phyloP scores from a whole-genome alignment of 116 monocot genomes.

The Posidonia oceanica region DNA sequence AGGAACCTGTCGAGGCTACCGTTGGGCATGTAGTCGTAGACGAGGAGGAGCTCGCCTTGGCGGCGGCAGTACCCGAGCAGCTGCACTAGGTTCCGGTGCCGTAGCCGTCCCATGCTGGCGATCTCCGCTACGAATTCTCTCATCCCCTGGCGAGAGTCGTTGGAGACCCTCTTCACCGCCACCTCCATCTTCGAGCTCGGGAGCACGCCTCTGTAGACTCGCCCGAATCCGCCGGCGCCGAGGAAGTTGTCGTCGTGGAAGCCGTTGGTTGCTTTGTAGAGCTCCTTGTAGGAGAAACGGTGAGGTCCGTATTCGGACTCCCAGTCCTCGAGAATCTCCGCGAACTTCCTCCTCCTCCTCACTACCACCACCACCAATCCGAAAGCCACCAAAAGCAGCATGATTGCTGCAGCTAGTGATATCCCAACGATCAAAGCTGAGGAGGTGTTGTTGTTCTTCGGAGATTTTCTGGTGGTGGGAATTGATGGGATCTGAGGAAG shows the following conservation, averaged over 20 bases:
- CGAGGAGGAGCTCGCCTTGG: slow-evolving; percentile 5
- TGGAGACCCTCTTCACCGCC: slow-evolving; percentile 10
- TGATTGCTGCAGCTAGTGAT: background rate
- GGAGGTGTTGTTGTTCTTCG: background rate
- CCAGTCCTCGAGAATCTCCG: slow-evolving; percentile 4
- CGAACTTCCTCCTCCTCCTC: slow-evolving; percentile 1
- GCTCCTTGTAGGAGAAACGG: slow-evolving; percentile 8
- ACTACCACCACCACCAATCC: background rate
- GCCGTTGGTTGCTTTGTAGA: slow-evolving; percentile 1
- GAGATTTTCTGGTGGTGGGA: background rate
- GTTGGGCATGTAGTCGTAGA: slow-evolving; percentile 16
- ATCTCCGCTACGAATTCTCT: slow-evolving; percentile 27
- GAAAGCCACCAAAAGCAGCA: background rate
- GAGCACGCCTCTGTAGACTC: slow-evolving; percentile 4
- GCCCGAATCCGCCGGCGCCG: slow-evolving; percentile 1
- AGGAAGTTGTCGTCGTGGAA: background rate
- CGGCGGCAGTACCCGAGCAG: slow-evolving; percentile 15
- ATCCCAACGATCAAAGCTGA: background rate
- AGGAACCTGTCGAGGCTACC: slow-evolving; percentile 14
- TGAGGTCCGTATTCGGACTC: slow-evolving; percentile 6
- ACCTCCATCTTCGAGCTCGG: background rate
- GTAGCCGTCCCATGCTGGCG: slow-evolving; percentile 21
- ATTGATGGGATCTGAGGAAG: background rate
- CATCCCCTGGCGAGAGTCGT: slow-evolving; percentile 12
- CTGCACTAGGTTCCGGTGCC: slow-evolving; percentile 18